Evolutionary conservation across 164 flowering plant genomes (phyloP).

Genomic region (Taxillus chinensis): DNA sequence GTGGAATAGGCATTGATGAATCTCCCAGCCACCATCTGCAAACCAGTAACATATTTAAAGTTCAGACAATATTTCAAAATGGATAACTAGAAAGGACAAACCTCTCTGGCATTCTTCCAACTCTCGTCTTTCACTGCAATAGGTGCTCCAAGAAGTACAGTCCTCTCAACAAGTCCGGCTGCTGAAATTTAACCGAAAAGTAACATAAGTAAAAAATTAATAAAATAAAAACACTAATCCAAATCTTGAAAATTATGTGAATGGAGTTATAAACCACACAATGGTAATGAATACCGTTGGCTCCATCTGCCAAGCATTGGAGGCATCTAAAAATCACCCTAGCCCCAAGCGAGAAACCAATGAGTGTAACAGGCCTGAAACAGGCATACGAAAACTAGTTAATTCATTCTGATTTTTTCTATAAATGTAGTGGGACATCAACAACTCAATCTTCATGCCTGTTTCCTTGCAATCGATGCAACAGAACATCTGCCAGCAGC

Average conservation of each 20-base stretch:
- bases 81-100: background rate
- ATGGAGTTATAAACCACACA: too few species aligned
- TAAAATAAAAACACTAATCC: too few species aligned
- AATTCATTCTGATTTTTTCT: background rate
- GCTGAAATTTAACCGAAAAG: background rate
- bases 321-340: background rate
- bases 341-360: constrained; percentile 1
- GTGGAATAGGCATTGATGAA: background rate
- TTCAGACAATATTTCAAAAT: too few species aligned
- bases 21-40: constrained; percentile 1
- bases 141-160: constrained; percentile 4
- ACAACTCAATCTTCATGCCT: background rate
- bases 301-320: background rate
- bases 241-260: too few species aligned
- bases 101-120: background rate
- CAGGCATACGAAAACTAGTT: background rate
- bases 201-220: too few species aligned
- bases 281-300: background rate
- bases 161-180: constrained; percentile 3
- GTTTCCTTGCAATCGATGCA: background rate
- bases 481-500: background rate
- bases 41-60: background rate
- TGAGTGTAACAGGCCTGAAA: constrained; percentile 2
- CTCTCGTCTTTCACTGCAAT: background rate
- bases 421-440: background rate